Percentiles rank a stretch among this genome's conserved stretches.
These are phyloP conservation scores for Paecilomyces sp. DNA, from an alignment of 2,329 filamentous ascomycete species.

Conservation along the genomic window DNA sequence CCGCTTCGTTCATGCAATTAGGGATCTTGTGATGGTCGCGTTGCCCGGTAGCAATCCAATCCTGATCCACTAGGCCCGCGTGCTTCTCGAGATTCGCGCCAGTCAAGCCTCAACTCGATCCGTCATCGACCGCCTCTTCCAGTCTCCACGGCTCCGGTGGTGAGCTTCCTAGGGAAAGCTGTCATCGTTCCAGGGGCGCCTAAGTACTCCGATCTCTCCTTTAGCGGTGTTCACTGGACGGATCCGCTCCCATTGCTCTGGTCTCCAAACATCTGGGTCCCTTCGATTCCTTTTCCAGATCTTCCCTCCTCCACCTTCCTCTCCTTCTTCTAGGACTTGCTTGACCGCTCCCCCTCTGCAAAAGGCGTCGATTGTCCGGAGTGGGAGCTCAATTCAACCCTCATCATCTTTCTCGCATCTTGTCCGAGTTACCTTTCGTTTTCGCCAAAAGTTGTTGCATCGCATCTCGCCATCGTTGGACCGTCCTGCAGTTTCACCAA, in stretches of 20 bases:
- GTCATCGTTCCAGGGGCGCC: conserved; percentile 8
- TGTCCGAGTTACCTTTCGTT: background rate
- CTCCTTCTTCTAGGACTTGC: conserved; percentile 13
- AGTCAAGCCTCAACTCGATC: conserved; percentile 8
- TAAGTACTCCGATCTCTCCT: conserved; percentile 14
- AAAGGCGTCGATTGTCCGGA: background rate
- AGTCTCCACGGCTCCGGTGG: conserved; percentile 18
- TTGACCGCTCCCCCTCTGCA: conserved; percentile 16
- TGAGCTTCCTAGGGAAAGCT: conserved; percentile 13
- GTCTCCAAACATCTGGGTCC: conserved; percentile 20
- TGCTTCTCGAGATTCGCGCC: conserved; percentile 9
- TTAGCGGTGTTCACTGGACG: conserved; percentile 25
- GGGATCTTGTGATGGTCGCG: background rate
- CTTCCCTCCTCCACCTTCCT: conserved; percentile 10
- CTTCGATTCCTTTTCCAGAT: conserved; percentile 22
- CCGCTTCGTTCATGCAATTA: background rate
- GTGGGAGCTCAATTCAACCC: background rate
- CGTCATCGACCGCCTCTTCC: conserved; percentile 17
- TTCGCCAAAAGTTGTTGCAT: background rate
- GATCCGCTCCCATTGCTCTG: conserved; percentile 30
- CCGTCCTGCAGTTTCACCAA: background rate
- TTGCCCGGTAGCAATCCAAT: background rate
- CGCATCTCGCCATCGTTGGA: background rate
- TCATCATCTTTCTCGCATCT: background rate
- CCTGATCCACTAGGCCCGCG: background rate